Base-by-base conservation (phyloP, 179 eudicot species). In the Carnegiea gigantea region DNA sequence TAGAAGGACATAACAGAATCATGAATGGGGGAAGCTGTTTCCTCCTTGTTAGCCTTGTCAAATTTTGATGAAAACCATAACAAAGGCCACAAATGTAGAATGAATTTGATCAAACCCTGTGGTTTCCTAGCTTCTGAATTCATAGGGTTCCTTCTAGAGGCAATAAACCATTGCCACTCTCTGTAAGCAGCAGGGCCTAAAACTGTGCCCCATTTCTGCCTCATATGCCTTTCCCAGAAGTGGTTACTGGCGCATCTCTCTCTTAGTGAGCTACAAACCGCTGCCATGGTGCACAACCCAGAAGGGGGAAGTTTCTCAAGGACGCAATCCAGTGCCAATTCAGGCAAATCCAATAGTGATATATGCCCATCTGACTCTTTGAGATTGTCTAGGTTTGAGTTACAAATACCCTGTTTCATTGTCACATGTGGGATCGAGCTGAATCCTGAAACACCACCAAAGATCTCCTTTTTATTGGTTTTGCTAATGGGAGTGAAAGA, bases 281-380 rank as follows among this genome's bases (percentile, higher is more conserved):
- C 88, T 0, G 93, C 89, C 97, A 97, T 89, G 48, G 83, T 89
- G 38, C 90, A 90, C 62, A 97, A 92, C 86, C 91, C 98, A 70
- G 89, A 88, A 1, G 98, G 93, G 5, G 92, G 83, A 23, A 97
- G 93, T 91, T 84, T 93, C 86, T 92, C 98, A 57, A 97, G 93
- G 86, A 97, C 92, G 90, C 95, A 86, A 76, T 97, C 99, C 76
- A 96, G 81, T 26, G 89, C 87, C 79, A 96, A 80, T 76, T 96
- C 98, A 68, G 99, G 99, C 91, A 97, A 91, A 82, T 95, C 99
- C 71, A 92, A 76, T 10, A 97, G 67, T 74, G 92, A 88, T 80
- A 89, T 77, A 36, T 83, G 86, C 65, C 8, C 80, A 68, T 79
- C 51, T 11, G 38, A 48, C 81, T 86, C 88, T 70, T 70, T 67